Conservation (phyloP, 768 basidiomycete species). For the Leccinum imitatum region DNA sequence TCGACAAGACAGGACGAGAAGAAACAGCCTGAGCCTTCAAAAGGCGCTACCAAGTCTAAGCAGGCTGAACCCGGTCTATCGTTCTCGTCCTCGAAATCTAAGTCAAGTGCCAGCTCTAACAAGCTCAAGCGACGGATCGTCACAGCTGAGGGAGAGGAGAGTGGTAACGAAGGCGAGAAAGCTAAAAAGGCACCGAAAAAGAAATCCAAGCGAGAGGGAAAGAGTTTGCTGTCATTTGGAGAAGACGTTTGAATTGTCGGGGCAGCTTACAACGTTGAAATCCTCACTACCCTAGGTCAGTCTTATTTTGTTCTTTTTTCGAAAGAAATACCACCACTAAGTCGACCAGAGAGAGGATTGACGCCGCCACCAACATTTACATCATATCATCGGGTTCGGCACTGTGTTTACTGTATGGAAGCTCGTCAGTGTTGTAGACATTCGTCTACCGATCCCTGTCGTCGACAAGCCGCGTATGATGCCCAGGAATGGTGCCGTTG, state of each 20-base stretch:
- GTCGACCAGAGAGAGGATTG: background rate
- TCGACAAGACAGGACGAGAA: conserved; percentile 30
- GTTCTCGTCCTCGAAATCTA: conserved; percentile 38
- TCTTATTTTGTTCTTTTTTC: background rate
- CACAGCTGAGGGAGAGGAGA: conserved; percentile 31
- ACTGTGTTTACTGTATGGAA: background rate
- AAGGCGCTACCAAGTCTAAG: conserved; percentile 26
- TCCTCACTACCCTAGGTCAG: conserved; percentile 4
- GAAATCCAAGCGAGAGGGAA: conserved; percentile 52
- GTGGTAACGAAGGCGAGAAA: conserved; percentile 21
- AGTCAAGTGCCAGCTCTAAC: conserved; percentile 24
- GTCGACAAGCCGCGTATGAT: conserved; percentile 1
- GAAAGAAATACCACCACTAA: background rate
- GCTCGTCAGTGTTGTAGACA: background rate
- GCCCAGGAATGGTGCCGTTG: conserved; percentile 10
- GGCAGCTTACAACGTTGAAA: background rate
- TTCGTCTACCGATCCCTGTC: background rate
- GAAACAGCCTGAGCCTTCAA: conserved; percentile 12
- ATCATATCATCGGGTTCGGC: background rate
- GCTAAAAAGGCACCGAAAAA: conserved; percentile 41
- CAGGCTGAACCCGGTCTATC: conserved; percentile 30
- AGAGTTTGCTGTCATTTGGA: conserved; percentile 38
- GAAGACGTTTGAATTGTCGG: conserved; percentile 30
- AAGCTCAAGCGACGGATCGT: conserved; percentile 38
- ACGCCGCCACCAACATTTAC: background rate